Conservation (phyloP, 352 stramenopile species). For the Pythium myriotylum region DNA sequence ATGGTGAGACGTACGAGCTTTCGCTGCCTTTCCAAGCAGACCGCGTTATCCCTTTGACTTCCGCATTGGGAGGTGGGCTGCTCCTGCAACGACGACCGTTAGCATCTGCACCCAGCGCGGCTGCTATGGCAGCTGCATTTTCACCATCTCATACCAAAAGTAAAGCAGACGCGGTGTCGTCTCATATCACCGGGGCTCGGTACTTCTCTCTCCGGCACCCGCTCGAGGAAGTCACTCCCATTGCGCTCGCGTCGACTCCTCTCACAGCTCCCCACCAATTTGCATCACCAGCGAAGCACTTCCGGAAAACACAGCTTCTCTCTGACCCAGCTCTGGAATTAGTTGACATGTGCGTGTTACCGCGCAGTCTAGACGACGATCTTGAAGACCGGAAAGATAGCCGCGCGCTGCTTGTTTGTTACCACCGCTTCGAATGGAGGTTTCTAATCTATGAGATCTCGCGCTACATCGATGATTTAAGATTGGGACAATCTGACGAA, state of each 20-base stretch:
- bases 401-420: constrained; percentile 46
- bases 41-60: constrained; percentile 40
- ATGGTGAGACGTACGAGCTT: constrained; percentile 72
- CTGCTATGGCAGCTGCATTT: constrained; percentile 32
- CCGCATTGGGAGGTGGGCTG: constrained; percentile 40
- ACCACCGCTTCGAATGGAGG: constrained; percentile 44
- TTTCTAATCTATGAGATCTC: constrained; percentile 60
- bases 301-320: constrained; percentile 35
- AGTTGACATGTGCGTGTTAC: constrained; percentile 37
- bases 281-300: not conserved
- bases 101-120: constrained; percentile 33
- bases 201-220: constrained; percentile 79
- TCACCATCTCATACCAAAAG: constrained; percentile 22
- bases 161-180: not conserved
- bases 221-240: constrained; percentile 77
- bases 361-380: constrained; percentile 14
- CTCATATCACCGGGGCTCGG: constrained; percentile 27
- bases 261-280: not conserved
- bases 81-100: constrained; percentile 65
- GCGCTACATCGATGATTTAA: constrained; percentile 6
- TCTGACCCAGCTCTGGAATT: constrained; percentile 58
- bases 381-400: not conserved
- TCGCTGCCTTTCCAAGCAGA: constrained; percentile 75
- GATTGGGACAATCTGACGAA: not conserved
- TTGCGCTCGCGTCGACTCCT: constrained; percentile 30